These are phyloP conservation scores for Pyrenochaeta sp. DNA, from an alignment of 2,329 filamentous ascomycete species.

Conservation along the genomic window DNA sequence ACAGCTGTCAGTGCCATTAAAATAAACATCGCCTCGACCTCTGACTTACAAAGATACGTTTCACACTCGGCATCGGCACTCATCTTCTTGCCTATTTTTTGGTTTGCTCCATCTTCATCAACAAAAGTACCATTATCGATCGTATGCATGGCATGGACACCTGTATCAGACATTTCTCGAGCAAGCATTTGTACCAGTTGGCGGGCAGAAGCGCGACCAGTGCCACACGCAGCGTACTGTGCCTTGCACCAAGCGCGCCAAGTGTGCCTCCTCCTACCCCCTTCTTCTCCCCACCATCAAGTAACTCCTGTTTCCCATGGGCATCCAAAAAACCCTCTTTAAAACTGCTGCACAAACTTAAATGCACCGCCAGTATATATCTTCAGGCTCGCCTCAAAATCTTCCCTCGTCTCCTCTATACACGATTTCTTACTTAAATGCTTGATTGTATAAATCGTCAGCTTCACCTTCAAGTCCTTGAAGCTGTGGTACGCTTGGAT, in stretches of 20 bases:
- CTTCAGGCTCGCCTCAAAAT: conserved; percentile 55
- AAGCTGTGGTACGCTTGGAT: conserved; percentile 61
- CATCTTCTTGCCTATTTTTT: conserved; percentile 63
- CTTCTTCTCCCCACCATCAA: conserved; percentile 61
- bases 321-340: conserved; percentile 62
- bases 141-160: conserved; percentile 67
- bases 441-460: conserved; percentile 67
- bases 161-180: conserved; percentile 65
- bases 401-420: conserved; percentile 61
- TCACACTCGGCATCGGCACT: conserved; percentile 66
- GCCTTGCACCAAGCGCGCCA: conserved; percentile 63
- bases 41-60: conserved; percentile 58
- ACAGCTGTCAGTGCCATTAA: not conserved
- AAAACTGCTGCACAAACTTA: conserved; percentile 64
- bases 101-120: conserved; percentile 60
- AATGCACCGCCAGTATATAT: conserved; percentile 65
- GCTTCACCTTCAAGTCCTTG: conserved; percentile 58
- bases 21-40: too few species aligned
- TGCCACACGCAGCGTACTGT: conserved; percentile 65
- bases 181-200: conserved; percentile 66
- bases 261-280: conserved; percentile 59
- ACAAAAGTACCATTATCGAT: conserved; percentile 65
- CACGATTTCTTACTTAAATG: conserved; percentile 64
- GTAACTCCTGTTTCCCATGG: conserved; percentile 58
- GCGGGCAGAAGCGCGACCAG: conserved; percentile 60